These are phyloP conservation scores for Fusarium luffae DNA, from an alignment of 2,329 filamentous ascomycete species.

Conservation along the genomic window DNA sequence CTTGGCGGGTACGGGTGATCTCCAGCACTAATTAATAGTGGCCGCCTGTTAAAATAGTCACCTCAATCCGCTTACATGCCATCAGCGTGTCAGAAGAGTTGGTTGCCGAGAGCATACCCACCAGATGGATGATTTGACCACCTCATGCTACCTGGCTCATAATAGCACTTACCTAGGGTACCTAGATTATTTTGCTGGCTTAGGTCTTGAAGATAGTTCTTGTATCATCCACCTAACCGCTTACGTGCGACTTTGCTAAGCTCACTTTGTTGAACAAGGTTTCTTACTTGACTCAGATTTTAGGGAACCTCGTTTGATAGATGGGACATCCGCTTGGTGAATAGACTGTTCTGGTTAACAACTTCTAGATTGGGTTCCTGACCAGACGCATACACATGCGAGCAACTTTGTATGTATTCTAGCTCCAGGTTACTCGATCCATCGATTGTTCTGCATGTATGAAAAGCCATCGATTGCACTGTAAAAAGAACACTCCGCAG, in stretches of 20 bases:
- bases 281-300: not conserved
- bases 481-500: not conserved
- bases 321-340: no score
- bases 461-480: not conserved
- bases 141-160: no score
- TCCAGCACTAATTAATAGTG: not conserved
- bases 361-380: no score
- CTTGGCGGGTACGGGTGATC: not conserved
- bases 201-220: no score
- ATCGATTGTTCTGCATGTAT: not conserved
- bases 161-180: no score
- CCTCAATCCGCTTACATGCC: no score
- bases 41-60: no score
- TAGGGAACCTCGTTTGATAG: not conserved
- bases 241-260: not conserved
- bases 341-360: no score
- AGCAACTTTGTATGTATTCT: not conserved
- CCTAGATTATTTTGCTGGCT: no score
- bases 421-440: not conserved
- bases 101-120: no score
- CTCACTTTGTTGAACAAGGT: not conserved
- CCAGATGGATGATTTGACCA: no score
- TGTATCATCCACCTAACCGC: not conserved
- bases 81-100: no score
- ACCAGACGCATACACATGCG: not conserved